Percentiles rank a stretch among this genome's conserved stretches.
These are phyloP conservation scores for Penicillium paradoxum DNA, from an alignment of 495 filamentous ascomycete genomes.

Conservation along the genomic window DNA sequence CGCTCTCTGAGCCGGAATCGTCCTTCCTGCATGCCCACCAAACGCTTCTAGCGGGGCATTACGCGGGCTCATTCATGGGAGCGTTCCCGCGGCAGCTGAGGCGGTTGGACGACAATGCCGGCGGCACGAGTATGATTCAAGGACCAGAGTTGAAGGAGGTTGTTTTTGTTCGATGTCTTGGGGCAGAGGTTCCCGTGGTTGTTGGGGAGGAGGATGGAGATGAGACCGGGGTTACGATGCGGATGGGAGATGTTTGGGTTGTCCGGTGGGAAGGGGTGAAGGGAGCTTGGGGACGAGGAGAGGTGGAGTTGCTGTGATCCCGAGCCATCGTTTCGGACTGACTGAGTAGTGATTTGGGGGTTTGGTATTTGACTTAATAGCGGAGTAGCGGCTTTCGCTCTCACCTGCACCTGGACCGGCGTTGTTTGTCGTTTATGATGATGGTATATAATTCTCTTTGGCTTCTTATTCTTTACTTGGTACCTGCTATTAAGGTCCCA, in stretches of 20 bases:
- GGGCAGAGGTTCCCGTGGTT: conserved; percentile 49
- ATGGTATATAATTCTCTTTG: not conserved
- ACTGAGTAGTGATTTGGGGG: not conserved
- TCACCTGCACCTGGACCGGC: not conserved
- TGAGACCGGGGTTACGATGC: conserved; percentile 53
- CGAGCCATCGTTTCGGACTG: not conserved
- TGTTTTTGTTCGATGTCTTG: conserved; percentile 77
- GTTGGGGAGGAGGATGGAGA: conserved; percentile 51
- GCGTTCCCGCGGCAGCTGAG: conserved; percentile 73
- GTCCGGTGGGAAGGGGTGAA: conserved; percentile 81
- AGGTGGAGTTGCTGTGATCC: conserved; percentile 75
- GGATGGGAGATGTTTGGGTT: conserved; percentile 80
- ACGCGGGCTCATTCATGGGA: conserved; percentile 70
- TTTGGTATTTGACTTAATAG: not conserved
- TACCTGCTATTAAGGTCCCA: too few species aligned
- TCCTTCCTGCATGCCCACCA: conserved; percentile 79
- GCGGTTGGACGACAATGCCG: conserved; percentile 82
- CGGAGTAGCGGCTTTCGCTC: conserved; percentile 2
- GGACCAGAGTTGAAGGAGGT: conserved; percentile 73
- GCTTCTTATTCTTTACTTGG: not conserved
- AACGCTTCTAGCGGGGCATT: conserved; percentile 74
- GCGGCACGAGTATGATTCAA: conserved; percentile 88
- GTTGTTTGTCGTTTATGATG: not conserved
- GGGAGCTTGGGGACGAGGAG: conserved; percentile 62
- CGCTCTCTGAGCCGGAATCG: conserved; percentile 67